Percentiles rank a stretch among this genome's conserved stretches.
Evolutionary conservation across 768 basidiomycete genomes (phyloP).

Genomic region (Russula dissimulans): DNA sequence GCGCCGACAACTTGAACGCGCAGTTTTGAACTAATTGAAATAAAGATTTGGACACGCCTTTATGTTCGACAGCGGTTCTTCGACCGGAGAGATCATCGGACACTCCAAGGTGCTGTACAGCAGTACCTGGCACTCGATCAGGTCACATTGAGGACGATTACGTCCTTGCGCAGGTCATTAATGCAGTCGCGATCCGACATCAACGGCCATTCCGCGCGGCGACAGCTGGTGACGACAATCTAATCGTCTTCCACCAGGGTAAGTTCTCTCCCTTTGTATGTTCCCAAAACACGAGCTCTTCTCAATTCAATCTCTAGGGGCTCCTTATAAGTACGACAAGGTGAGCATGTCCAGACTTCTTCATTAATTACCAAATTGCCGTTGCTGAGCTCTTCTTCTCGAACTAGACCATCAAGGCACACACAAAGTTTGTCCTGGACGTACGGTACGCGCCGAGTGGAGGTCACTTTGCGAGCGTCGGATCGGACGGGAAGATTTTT

Average conservation of each 20-base stretch:
- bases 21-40: too few relatives aligned
- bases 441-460: slow-evolving; percentile 77
- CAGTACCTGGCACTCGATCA: neutral
- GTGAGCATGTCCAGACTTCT: slow-evolving; percentile 26
- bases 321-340: slow-evolving; percentile 87
- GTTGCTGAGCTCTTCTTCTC: neutral
- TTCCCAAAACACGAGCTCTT: neutral
- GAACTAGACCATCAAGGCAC: slow-evolving; percentile 67
- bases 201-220: slow-evolving; percentile 88
- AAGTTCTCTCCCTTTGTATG: slow-evolving; percentile 14
- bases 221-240: slow-evolving; percentile 77
- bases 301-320: slow-evolving; percentile 34
- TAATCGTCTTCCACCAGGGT: slow-evolving; percentile 79
- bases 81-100: slow-evolving; percentile 81
- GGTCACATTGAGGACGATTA: neutral
- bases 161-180: slow-evolving; percentile 49
- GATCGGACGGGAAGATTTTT: slow-evolving; percentile 80
- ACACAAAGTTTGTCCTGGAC: slow-evolving; percentile 90
- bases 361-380: neutral
- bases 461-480: slow-evolving; percentile 77
- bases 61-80: slow-evolving; percentile 74
- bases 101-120: slow-evolving; percentile 65
- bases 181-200: slow-evolving; percentile 78
- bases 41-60: slow-evolving; percentile 77
- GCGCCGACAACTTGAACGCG: too few relatives aligned